phyloP scores from a whole-genome alignment of 169 alveolate genomes.

The Toxoplasma gondii region DNA sequence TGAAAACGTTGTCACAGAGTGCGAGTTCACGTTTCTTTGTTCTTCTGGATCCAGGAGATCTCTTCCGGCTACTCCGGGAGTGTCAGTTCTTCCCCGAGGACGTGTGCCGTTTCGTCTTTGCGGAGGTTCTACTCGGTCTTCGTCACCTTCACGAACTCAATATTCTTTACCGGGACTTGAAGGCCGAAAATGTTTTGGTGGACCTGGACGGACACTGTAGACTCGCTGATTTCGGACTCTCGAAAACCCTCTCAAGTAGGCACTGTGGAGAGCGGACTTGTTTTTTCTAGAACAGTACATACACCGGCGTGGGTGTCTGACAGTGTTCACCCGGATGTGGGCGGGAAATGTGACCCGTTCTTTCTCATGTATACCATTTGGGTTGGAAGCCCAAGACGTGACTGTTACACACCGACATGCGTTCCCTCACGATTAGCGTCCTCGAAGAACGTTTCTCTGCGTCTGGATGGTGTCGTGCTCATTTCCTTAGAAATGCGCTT shows the following conservation, averaged over 20 bases:
- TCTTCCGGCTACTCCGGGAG: constrained; percentile 27
- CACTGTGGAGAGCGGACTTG: not conserved
- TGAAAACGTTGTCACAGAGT: too few relatives aligned
- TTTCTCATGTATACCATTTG: too few relatives aligned
- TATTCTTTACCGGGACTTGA: constrained; percentile 46
- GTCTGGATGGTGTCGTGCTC: too few relatives aligned
- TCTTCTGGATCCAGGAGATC: constrained; percentile 13
- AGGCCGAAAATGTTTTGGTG: constrained; percentile 44
- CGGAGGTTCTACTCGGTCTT: constrained; percentile 47
- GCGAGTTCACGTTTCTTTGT: not conserved
- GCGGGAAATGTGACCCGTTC: too few relatives aligned
- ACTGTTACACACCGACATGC: too few relatives aligned
- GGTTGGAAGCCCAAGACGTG: too few relatives aligned
- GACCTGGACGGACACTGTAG: constrained; percentile 58
- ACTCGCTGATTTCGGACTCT: constrained; percentile 43
- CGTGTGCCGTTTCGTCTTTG: constrained; percentile 41
- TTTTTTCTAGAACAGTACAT: too few relatives aligned
- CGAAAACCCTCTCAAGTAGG: constrained; percentile 38
- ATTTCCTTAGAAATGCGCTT: too few relatives aligned
- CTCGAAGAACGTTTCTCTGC: too few relatives aligned
- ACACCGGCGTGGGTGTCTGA: too few relatives aligned
- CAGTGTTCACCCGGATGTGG: too few relatives aligned
- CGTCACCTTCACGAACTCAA: constrained; percentile 11
- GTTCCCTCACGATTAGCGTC: too few relatives aligned
- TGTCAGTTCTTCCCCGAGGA: constrained; percentile 29